Percentiles rank a stretch among this genome's conserved stretches.
Evolutionary conservation across 2,329 filamentous ascomycete species (phyloP).

Genomic region (Zasmidium angulare): DNA sequence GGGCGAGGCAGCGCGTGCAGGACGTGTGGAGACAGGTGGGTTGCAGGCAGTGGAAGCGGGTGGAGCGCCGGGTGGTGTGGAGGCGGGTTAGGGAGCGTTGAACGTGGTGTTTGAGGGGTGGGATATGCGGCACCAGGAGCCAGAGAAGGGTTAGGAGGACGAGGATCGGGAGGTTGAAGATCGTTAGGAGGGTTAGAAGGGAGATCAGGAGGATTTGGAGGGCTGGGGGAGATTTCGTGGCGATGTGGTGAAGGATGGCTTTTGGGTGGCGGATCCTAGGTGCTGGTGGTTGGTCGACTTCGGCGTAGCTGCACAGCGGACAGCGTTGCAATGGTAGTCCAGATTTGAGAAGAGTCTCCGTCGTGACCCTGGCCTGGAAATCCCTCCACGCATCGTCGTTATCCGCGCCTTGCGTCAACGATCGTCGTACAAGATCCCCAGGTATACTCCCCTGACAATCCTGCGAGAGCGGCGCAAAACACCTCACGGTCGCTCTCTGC

Average conservation of each 20-base stretch:
- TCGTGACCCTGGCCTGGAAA: constrained; percentile 76
- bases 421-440: constrained; percentile 66
- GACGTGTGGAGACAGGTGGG: constrained; percentile 67
- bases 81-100: constrained; percentile 59
- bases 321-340: constrained; percentile 76
- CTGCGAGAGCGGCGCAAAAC: constrained; percentile 71
- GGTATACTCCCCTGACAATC: constrained; percentile 72
- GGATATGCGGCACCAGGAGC: constrained; percentile 14
- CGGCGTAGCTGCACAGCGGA: constrained; percentile 88
- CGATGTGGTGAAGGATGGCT: constrained; percentile 26
- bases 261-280: constrained; percentile 20
- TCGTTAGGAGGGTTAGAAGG: constrained; percentile 23
- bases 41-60: constrained; percentile 75
- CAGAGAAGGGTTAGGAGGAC: constrained; percentile 47
- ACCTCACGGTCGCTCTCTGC: constrained; percentile 71
- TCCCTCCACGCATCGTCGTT: constrained; percentile 71
- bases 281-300: constrained; percentile 62
- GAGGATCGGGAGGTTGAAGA: constrained; percentile 50
- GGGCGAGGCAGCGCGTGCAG: constrained; percentile 78
- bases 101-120: constrained; percentile 11
- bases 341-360: constrained; percentile 72
- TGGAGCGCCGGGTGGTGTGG: constrained; percentile 67
- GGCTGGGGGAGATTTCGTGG: constrained; percentile 34
- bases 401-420: constrained; percentile 67
- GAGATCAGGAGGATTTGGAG: constrained; percentile 50